Base-by-base conservation (phyloP, 371 early-diverging fungal genomes). In the Apophysomyces variabilis region DNA sequence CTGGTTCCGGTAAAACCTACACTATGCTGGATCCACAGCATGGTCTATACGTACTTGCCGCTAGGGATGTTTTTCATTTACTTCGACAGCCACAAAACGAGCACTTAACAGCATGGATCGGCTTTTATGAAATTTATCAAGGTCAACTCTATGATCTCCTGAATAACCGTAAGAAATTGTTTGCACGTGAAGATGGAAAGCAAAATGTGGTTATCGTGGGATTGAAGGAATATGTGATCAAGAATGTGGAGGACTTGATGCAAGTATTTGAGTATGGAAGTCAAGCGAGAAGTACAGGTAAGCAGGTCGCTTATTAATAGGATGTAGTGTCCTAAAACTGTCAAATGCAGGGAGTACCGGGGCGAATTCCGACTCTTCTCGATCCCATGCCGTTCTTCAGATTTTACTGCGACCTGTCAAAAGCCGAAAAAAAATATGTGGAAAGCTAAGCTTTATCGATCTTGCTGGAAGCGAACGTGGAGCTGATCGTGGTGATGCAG, bases 41-140 rank as follows among this genome's bases (percentile, higher is more conserved):
- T 56, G 94, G 96, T 5, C 85, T 98, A 11, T 99, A 97, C 70
- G 95, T 96, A 0, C 76, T 92, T 66, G 97, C 99, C 0, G 96
- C 95, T 0, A 82, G 91, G 9, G 98, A 96, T 70, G 93, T 98
- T 38, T 96, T 99, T 72, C 72, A 84, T 1, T 66, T 83, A 57
- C 83, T 96, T 7, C 89, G 88, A 47, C 88, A 84, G 18, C 89
- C 91, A 5, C 90, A 93, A 62, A 86, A 94, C 72, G 66, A 78
- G 16, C 91, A 95, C 72, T 75, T 95, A 32, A 71, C 85, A 5
- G 95, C 93, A 6, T 92, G 85, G 66, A 95, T 96, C 68, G 90
- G 92, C 38, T 96, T 98, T 68, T 97, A 95, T 68, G 99, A 99
- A 79, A 97, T 99, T 59, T 99, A 99, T 72, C 96, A 97, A 76